Evolutionary conservation across 2,329 filamentous ascomycete species (phyloP), one percentile per base, ranked within the genome.

Genomic region (Colletotrichum shisoi): DNA sequence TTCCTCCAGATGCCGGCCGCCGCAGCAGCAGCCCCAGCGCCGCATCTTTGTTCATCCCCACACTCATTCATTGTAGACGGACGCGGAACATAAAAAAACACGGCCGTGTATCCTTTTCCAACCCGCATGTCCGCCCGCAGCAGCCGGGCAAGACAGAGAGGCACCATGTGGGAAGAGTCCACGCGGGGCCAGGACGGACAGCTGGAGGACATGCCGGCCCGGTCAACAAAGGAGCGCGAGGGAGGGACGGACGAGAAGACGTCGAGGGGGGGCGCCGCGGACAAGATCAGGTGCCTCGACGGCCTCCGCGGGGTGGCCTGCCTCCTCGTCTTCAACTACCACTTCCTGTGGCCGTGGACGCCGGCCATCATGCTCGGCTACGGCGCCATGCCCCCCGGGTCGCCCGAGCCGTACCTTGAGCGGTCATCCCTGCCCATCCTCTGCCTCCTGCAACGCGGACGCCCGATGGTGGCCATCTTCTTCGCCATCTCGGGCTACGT

Each of bases 401-500:
- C 78, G 1, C 74, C 76, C 1, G 76, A 78, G 68, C 76, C 77
- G 0, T 75, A 78, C 70, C 71, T 63, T 45, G 71, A 71, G 17
- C 76, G 72, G 74, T 69, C 72, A 4, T 75, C 76, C 7, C 62
- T 80, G 53, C 79, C 79, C n/a, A 79, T 80, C 62, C 52, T 80
- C 37, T 79, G 78, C 53, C 75, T 80, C 3, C 54, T 79, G 67
- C 77, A 80, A 60, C 76, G 78, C 45, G 79, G 79, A 3, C 74
- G 77, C 5, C 74, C 78, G 12, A 80, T 80, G 78, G 78, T 80
- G 5, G 77, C 78, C 59, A 78, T 81, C 45, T 81, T 81, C 73
- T 81, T 81, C 57, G 78, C 77, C 70, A 79, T 80, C 34, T 80
- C 79, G 0, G 79, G 79, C n/a, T 80, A 80, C 57, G 79, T 80